phyloP scores from a whole-genome alignment of 2,329 filamentous ascomycete genomes.

The Ophiostoma tasmaniense region DNA sequence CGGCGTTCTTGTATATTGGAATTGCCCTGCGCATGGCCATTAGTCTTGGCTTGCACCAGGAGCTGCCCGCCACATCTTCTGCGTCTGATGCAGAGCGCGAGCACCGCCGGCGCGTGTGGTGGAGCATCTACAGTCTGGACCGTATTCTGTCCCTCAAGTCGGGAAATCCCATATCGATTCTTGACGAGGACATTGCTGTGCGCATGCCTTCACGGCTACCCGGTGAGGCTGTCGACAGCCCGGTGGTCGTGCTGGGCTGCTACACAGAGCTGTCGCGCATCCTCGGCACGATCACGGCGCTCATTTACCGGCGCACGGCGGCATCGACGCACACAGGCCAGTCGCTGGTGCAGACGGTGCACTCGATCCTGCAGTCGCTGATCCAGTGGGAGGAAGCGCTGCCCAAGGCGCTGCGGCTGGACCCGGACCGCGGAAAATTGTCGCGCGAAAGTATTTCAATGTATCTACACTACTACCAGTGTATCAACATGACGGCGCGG shows the following conservation, averaged over 20 bases:
- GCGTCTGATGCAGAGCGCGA: constrained; percentile 35
- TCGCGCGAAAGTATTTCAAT: constrained; percentile 31
- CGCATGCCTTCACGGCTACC: constrained; percentile 29
- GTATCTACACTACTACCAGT: constrained; percentile 48
- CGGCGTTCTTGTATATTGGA: constrained; percentile 46
- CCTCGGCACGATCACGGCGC: constrained; percentile 37
- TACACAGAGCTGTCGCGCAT: constrained; percentile 47
- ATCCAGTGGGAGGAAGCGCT: constrained; percentile 42
- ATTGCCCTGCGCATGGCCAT: constrained; percentile 49
- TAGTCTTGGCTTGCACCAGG: constrained; percentile 47
- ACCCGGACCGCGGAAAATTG: constrained; percentile 35
- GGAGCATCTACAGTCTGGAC: constrained; percentile 49
- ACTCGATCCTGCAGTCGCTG: constrained; percentile 41
- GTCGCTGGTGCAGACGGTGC: constrained; percentile 41
- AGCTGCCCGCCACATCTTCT: constrained; percentile 28
- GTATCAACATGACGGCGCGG: constrained; percentile 48
- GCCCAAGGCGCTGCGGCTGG: constrained; percentile 39
- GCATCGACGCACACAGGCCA: constrained; percentile 22
- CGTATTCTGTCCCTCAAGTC: constrained; percentile 45
- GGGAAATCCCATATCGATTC: constrained; percentile 46
- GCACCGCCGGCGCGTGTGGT: constrained; percentile 45
- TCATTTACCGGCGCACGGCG: constrained; percentile 40
- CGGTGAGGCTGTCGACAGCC: constrained; percentile 35
- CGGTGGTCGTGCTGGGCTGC: constrained; percentile 40
- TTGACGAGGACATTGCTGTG: constrained; percentile 46